These are phyloP conservation scores for Simmondsia chinensis DNA, from an alignment of 148 eudicot genomes.

Conservation along the genomic window DNA sequence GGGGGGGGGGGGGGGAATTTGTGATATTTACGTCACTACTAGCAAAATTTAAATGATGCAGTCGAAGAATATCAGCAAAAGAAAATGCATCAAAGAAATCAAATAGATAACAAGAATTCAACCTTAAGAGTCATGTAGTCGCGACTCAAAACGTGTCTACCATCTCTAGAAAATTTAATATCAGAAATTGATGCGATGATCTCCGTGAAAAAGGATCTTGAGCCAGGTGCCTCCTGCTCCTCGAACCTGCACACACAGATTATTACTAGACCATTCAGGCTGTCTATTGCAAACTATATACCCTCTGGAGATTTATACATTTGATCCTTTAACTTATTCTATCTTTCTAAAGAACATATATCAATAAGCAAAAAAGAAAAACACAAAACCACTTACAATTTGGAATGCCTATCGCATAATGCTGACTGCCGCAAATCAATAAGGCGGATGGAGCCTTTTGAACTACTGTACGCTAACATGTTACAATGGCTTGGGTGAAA, in stretches of 20 bases:
- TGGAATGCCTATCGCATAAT: constrained; percentile 64
- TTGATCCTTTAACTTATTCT: too few species aligned
- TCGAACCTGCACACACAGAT: constrained; percentile 48
- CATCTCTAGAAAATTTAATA: constrained; percentile 65
- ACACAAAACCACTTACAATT: constrained; percentile 42
- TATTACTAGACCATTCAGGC: constrained; percentile 1
- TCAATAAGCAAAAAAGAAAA: not conserved
- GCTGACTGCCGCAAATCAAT: constrained; percentile 83
- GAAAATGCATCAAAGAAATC: constrained; percentile 1
- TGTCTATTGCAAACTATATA: not conserved
- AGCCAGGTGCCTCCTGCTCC: constrained; percentile 67
- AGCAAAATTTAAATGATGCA: too few species aligned
- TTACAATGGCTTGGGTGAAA: constrained; percentile 78
- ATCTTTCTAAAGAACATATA: too few species aligned
- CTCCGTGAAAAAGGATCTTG: constrained; percentile 73
- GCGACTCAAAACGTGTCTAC: constrained; percentile 68
- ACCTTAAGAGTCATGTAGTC: constrained; percentile 84
- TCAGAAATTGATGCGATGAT: constrained; percentile 76
- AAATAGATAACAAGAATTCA: constrained; percentile 4
- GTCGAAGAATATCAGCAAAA: too few species aligned
- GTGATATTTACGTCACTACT: too few species aligned
- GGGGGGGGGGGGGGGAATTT: too few species aligned
- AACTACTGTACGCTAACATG: constrained; percentile 73
- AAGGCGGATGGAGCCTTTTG: constrained; percentile 71
- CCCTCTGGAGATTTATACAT: too few species aligned